phyloP scores from a whole-genome alignment of 139 green algal species.

The Chlorella sp. region DNA sequence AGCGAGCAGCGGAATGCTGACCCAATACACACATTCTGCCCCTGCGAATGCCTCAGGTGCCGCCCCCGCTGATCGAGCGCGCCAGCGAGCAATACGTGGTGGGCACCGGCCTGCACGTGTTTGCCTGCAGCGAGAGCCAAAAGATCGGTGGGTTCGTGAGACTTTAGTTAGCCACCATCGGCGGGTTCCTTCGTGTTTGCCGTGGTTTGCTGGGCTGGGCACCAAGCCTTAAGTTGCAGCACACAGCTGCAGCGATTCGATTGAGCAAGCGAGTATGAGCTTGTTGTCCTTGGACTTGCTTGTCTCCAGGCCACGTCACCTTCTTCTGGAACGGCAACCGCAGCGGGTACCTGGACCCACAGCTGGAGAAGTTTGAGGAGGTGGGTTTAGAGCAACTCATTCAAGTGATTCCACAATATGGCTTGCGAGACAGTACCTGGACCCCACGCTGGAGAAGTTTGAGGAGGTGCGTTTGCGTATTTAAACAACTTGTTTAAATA shows the following conservation, averaged over 20 bases:
- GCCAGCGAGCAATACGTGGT: slow-evolving; percentile 84
- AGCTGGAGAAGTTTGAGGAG: slow-evolving; percentile 90
- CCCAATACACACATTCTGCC: no score
- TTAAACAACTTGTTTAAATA: no score
- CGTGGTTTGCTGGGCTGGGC: background rate
- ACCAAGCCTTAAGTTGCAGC: background rate
- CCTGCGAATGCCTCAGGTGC: slow-evolving; percentile 63
- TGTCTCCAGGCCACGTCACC: slow-evolving; percentile 63
- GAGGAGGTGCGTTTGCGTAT: no score
- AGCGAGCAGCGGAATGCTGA: no score
- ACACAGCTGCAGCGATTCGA: background rate
- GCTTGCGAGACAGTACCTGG: no score
- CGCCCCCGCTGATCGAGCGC: slow-evolving; percentile 81
- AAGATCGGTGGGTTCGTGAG: slow-evolving; percentile 81
- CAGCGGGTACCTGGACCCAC: slow-evolving; percentile 85
- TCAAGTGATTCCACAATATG: no score
- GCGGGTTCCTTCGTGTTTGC: background rate
- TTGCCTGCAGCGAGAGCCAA: slow-evolving; percentile 93
- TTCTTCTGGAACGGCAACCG: slow-evolving; percentile 99
- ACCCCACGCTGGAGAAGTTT: no score
- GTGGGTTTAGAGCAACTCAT: slow-evolving; percentile 13
- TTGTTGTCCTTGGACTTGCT: no score
- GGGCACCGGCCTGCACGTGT: slow-evolving; percentile 83
- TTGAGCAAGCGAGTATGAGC: background rate
- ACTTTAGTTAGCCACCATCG: no score